A percentile compares a stretch with the other conserved stretches of the same genome.
These are phyloP conservation scores for Heteromeles arbutifolia DNA, from an alignment of 306 rosid genomes.

Conservation along the genomic window DNA sequence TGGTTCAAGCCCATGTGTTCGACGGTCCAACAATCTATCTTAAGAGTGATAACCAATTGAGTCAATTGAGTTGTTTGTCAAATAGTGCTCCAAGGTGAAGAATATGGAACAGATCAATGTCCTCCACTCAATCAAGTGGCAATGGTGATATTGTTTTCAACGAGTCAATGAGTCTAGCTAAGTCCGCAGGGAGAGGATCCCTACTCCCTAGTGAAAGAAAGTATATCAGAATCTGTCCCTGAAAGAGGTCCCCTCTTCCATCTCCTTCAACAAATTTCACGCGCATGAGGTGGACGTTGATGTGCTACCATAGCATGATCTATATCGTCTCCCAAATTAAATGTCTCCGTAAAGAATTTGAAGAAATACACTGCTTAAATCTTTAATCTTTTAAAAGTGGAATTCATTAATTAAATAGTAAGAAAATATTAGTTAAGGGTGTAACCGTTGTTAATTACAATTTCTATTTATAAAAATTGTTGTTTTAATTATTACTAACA, in stretches of 20 bases:
- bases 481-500: no score
- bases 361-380: not conserved
- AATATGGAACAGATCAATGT: not conserved
- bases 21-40: not conserved
- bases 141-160: not conserved
- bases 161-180: not conserved
- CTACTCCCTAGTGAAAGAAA: conserved; percentile 12
- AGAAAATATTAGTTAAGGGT: no score
- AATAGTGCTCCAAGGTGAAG: not conserved
- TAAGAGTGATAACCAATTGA: not conserved
- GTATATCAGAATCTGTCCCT: not conserved
- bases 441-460: no score
- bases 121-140: not conserved
- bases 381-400: no score
- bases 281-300: not conserved
- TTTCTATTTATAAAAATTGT: no score
- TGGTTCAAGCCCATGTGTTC: not conserved
- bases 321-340: not conserved
- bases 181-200: conserved; percentile 6
- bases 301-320: not conserved
- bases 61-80: not conserved
- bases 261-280: not conserved
- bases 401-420: no score
- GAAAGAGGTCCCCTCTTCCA: conserved; percentile 3
- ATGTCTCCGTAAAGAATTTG: not conserved